Evolutionary conservation across 2,329 filamentous ascomycete genomes (phyloP).

Genomic region (Phyllosticta citriasiana): DNA sequence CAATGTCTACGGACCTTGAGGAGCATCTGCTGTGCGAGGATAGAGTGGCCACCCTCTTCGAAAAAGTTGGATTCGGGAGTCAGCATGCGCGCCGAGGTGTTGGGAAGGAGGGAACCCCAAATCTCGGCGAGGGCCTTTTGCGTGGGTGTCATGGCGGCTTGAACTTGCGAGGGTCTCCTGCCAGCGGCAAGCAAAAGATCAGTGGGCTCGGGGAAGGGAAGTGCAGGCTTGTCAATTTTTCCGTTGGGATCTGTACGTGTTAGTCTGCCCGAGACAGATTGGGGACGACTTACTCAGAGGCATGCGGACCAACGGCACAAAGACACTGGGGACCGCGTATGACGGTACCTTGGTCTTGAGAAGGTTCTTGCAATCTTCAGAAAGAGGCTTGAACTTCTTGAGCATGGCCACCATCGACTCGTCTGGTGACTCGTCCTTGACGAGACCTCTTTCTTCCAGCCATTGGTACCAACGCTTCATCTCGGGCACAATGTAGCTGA

Average conservation of each 20-base stretch:
- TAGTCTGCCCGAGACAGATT: conserved; percentile 6
- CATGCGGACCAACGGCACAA: conserved; percentile 62
- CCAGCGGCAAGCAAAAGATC: conserved; percentile 50
- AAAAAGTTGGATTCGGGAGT: conserved; percentile 59
- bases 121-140: conserved; percentile 59
- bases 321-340: conserved; percentile 66
- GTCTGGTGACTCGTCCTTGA: conserved; percentile 31
- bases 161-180: conserved; percentile 33
- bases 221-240: conserved; percentile 68
- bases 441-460: conserved; percentile 39
- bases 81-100: conserved; percentile 58
- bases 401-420: conserved; percentile 42
- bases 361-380: conserved; percentile 53
- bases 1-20: conserved; percentile 56
- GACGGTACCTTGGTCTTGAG: conserved; percentile 61
- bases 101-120: conserved; percentile 62
- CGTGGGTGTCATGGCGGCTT: conserved; percentile 43
- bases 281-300: conserved; percentile 50
- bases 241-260: conserved; percentile 50
- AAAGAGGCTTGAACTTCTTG: conserved; percentile 51
- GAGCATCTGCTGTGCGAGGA: conserved; percentile 72
- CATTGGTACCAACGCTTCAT: conserved; percentile 62
- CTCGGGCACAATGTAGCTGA: conserved; percentile 86
- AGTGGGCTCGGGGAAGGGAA: conserved; percentile 71
- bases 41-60: conserved; percentile 69